These are phyloP conservation scores for Arthroderma sp. DNA, from an alignment of 2,329 filamentous ascomycete genomes.

Conservation along the genomic window DNA sequence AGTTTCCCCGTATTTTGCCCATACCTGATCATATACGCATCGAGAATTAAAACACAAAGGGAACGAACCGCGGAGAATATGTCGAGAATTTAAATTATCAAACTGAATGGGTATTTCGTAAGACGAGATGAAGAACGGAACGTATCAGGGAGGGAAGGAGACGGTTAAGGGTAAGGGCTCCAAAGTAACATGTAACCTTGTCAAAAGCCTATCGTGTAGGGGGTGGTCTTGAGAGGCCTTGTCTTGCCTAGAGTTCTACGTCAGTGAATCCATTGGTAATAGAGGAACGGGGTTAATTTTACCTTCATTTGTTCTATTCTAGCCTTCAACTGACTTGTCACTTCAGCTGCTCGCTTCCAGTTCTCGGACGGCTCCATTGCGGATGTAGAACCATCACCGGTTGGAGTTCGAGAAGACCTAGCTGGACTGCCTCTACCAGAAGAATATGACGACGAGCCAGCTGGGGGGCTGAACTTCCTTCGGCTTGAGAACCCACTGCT, in stretches of 20 bases:
- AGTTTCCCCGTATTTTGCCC: neutral
- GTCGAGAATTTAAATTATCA: neutral
- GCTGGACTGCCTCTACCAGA: constrained; percentile 31
- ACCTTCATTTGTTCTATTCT: constrained; percentile 98
- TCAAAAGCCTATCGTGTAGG: constrained; percentile 11
- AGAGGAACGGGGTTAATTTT: constrained; percentile 5
- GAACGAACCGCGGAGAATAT: neutral
- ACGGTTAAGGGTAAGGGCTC: neutral
- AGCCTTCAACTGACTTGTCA: constrained; percentile 93
- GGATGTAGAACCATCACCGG: constrained; percentile 19
- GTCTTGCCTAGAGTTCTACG: constrained; percentile 27
- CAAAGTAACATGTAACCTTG: neutral
- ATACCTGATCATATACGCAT: constrained; percentile 1
- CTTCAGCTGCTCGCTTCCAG: constrained; percentile 93
- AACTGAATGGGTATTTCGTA: constrained; percentile 8
- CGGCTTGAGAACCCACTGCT: constrained; percentile 25
- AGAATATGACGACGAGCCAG: constrained; percentile 22
- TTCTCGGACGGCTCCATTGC: constrained; percentile 61
- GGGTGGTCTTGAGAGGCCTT: constrained; percentile 32
- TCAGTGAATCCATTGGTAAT: neutral
- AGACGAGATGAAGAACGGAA: neutral
- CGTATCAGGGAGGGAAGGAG: neutral
- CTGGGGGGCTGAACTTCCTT: constrained; percentile 36
- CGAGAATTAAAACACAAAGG: neutral
- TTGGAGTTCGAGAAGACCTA: constrained; percentile 15